Conservation (phyloP, 805 yeast genomes). For the Candida silvicultrix region DNA sequence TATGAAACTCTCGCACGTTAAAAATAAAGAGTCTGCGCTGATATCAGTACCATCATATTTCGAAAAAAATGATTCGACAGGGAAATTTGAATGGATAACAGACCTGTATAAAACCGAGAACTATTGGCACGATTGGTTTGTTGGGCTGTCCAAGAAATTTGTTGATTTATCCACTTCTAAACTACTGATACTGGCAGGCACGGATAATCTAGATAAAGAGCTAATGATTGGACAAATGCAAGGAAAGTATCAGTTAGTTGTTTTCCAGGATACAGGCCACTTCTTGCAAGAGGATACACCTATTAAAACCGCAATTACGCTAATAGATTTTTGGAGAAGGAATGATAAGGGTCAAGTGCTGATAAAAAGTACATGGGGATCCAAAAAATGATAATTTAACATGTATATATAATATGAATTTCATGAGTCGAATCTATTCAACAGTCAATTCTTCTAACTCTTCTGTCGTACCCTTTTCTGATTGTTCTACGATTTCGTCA, state of each 20-base stretch:
- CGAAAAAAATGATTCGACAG: conserved; percentile 12
- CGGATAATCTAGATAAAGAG: conserved; percentile 79
- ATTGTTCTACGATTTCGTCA: conserved; percentile 65
- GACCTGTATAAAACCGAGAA: conserved; percentile 54
- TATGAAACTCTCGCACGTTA: conserved; percentile 42
- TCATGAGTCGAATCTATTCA: conserved; percentile 28
- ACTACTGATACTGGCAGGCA: conserved; percentile 76
- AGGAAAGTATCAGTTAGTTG: conserved; percentile 87
- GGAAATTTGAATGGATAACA: conserved; percentile 50
- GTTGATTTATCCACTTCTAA: conserved; percentile 51
- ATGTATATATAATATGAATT: not conserved
- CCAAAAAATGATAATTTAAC: conserved; percentile 3
- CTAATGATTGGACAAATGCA: conserved; percentile 97
- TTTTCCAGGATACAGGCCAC: conserved; percentile 80
- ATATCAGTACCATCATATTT: conserved; percentile 76
- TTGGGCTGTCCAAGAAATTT: conserved; percentile 50
- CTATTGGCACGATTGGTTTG: conserved; percentile 85
- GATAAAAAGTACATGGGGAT: conserved; percentile 35
- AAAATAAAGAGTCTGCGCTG: conserved; percentile 54
- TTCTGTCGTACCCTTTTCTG: conserved; percentile 33
- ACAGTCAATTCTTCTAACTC: conserved; percentile 36
- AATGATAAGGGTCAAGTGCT: conserved; percentile 28
- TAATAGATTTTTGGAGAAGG: conserved; percentile 39
- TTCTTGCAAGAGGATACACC: conserved; percentile 94
- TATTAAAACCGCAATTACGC: conserved; percentile 50